A percentile compares a stretch with the other conserved stretches of the same genome.
Conservation (phyloP, 176 grass and related monocot species). For the Oryza meridionalis region DNA sequence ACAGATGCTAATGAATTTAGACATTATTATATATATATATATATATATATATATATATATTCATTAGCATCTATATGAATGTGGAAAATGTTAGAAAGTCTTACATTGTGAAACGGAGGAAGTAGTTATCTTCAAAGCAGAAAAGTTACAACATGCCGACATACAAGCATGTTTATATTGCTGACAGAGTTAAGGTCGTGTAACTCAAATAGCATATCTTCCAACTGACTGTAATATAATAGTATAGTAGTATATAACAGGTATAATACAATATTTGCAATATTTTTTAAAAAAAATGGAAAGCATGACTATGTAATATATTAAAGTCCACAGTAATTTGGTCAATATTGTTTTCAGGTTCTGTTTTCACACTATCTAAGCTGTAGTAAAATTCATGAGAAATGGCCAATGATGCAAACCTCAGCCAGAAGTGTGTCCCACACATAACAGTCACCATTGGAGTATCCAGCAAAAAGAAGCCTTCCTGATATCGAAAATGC, state of each 20-base stretch:
- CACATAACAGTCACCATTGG: constrained; percentile 94
- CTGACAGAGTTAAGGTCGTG: neutral
- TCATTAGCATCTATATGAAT: too few relatives aligned
- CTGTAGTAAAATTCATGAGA: constrained; percentile 2
- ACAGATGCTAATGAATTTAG: too few relatives aligned
- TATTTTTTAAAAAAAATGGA: neutral
- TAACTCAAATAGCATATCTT: constrained; percentile 8
- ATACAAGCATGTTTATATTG: neutral
- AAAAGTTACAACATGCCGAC: neutral
- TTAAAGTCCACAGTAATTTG: constrained; percentile 11
- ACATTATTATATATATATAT: too few relatives aligned
- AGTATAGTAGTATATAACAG: neutral
- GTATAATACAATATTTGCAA: neutral
- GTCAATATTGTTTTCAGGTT: neutral
- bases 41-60: too few relatives aligned
- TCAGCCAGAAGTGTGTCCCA: constrained; percentile 97
- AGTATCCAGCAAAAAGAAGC: constrained; percentile 98
- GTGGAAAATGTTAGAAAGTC: too few relatives aligned
- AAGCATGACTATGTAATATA: neutral
- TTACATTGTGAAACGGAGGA: too few relatives aligned
- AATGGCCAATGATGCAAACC: constrained; percentile 48
- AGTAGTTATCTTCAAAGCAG: neutral
- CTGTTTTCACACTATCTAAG: constrained; percentile 25
- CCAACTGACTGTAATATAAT: neutral
- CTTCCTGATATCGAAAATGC: constrained; percentile 99